Conservation (phyloP, 176 grass and related monocot species). For the Aegilops sharonensis region DNA sequence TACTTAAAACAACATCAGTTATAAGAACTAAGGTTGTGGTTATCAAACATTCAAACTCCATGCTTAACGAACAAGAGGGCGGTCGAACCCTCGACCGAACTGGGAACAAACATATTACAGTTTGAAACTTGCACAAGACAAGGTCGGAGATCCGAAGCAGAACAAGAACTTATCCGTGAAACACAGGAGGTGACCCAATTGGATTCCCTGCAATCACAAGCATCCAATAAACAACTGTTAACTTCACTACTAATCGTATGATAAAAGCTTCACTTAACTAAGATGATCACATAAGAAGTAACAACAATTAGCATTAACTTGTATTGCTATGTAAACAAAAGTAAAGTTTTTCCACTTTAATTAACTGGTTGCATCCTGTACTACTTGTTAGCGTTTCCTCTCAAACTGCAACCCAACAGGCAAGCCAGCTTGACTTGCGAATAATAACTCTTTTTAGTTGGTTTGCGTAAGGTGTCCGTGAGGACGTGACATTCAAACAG, state of each 20-base stretch:
- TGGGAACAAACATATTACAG: not conserved
- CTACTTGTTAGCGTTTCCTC: too few species aligned
- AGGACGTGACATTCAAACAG: too few species aligned
- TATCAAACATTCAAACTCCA: not conserved
- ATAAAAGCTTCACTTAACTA: not conserved
- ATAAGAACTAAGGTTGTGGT: not conserved
- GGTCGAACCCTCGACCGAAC: not conserved
- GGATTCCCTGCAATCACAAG: not conserved
- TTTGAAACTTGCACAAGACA: not conserved
- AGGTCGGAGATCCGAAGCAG: not conserved
- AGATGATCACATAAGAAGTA: not conserved
- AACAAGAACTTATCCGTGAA: not conserved
- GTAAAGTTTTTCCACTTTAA: too few species aligned
- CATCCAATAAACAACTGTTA: not conserved
- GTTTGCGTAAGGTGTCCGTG: too few species aligned
- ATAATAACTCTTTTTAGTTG: too few species aligned
- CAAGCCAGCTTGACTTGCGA: too few species aligned
- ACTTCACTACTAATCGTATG: not conserved
- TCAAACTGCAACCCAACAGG: not conserved
- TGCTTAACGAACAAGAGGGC: not conserved
- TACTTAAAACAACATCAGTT: not conserved
- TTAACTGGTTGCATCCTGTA: too few species aligned
- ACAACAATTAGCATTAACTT: too few species aligned
- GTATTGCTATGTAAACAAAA: too few species aligned
- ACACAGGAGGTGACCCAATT: not conserved